Conservation (phyloP, 1,284 basidiomycete species). For the Apiotrichum laibachii region DNA sequence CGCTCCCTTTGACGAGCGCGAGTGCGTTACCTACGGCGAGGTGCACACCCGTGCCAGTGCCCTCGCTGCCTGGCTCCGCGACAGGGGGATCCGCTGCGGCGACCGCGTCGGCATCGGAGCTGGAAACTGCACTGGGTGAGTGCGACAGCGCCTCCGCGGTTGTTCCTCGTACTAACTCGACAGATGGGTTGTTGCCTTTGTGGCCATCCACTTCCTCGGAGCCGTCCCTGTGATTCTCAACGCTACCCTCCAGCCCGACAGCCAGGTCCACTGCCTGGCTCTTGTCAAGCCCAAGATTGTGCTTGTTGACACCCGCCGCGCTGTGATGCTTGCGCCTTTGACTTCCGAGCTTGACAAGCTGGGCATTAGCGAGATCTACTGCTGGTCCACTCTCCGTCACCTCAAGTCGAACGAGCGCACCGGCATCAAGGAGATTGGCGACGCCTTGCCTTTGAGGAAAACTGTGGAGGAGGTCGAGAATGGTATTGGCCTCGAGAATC, state of each 20-base stretch:
- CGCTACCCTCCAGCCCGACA: conserved; percentile 22
- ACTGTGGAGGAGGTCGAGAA: background rate
- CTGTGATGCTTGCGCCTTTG: background rate
- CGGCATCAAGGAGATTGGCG: background rate
- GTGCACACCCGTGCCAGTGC: conserved; percentile 21
- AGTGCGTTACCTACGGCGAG: conserved; percentile 31
- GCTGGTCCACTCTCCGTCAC: background rate
- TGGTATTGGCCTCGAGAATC: conserved; percentile 16
- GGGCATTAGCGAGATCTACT: background rate
- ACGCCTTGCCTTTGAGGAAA: background rate
- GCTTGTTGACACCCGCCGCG: conserved; percentile 13
- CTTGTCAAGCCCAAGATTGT: conserved; percentile 29
- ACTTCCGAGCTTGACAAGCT: background rate
- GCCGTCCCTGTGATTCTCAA: conserved; percentile 40
- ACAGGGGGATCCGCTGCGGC: conserved; percentile 29
- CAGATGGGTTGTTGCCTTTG: conserved; percentile 37
- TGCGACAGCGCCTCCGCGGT: background rate
- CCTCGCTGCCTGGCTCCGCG: conserved; percentile 34
- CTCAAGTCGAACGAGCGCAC: background rate
- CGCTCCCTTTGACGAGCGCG: conserved; percentile 5
- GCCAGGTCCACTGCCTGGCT: conserved; percentile 26
- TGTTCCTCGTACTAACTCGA: background rate
- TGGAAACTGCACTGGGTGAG: conserved; percentile 26
- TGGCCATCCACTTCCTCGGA: conserved; percentile 41
- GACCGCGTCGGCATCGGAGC: conserved; percentile 39